Evolutionary conservation across 2,329 filamentous ascomycete genomes (phyloP).

Genomic region (Sphaerostilbella broomeana): DNA sequence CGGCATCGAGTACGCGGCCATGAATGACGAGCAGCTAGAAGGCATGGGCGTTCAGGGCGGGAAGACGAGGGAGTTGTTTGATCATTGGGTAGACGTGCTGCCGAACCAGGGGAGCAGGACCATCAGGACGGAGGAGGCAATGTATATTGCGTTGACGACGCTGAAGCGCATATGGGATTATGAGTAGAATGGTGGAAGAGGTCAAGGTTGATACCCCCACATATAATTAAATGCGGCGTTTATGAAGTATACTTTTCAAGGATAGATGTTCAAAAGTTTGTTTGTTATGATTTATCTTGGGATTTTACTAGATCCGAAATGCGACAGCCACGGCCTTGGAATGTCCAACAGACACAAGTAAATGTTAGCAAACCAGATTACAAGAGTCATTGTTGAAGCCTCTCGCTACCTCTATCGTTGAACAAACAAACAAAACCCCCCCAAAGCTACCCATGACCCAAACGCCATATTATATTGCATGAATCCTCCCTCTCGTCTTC

Average conservation of each 20-base stretch:
- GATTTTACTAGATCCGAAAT: no score
- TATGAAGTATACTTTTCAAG: no score
- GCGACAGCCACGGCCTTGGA: no score
- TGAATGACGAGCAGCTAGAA: conserved; percentile 49
- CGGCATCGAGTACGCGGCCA: conserved; percentile 69
- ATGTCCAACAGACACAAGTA: no score
- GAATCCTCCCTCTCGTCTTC: neutral
- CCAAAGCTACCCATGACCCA: conserved; percentile 6
- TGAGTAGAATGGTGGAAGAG: conserved; percentile 7
- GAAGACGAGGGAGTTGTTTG: conserved; percentile 66
- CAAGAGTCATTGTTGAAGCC: conserved; percentile 23
- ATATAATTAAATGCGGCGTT: no score
- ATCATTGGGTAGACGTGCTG: conserved; percentile 76
- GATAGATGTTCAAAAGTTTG: neutral
- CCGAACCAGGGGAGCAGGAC: conserved; percentile 75
- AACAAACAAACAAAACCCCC: conserved; percentile 15
- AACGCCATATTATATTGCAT: neutral
- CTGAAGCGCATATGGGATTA: conserved; percentile 52
- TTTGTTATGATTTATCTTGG: neutral
- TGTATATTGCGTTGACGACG: conserved; percentile 68
- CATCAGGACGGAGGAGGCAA: conserved; percentile 76
- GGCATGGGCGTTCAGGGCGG: conserved; percentile 57
- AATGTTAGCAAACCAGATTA: neutral
- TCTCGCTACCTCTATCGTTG: conserved; percentile 22
- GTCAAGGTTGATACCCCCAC: conserved; percentile 6